phyloP scores from a whole-genome alignment of 2,329 filamentous ascomycete species.

The Chaetomiaceae sp. region DNA sequence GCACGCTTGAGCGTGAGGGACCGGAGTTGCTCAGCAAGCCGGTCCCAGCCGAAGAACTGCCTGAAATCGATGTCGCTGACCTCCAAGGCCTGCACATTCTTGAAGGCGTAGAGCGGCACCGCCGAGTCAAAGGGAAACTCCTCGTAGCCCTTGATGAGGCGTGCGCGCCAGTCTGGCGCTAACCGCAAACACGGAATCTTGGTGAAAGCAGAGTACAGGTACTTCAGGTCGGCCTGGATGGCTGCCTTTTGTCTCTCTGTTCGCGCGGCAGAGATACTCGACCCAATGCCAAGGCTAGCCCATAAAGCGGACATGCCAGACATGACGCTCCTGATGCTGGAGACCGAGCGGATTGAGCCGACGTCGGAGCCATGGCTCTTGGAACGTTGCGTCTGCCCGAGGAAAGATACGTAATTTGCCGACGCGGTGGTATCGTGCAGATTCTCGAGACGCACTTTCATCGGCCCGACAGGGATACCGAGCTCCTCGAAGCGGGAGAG shows the following conservation, averaged over 20 bases:
- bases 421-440: constrained; percentile 81
- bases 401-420: constrained; percentile 92
- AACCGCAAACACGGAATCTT: constrained; percentile 91
- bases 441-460: constrained; percentile 94
- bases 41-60: constrained; percentile 96
- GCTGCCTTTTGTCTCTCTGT: constrained; percentile 86
- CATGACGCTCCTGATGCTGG: constrained; percentile 95
- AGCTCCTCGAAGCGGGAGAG: constrained; percentile 93
- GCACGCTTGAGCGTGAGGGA: constrained; percentile 85
- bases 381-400: constrained; percentile 74
- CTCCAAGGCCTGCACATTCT: constrained; percentile 90
- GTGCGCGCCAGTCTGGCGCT: constrained; percentile 86
- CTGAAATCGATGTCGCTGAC: constrained; percentile 94
- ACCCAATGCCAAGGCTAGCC: constrained; percentile 78
- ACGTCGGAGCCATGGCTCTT: constrained; percentile 75
- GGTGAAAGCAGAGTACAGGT: constrained; percentile 95
- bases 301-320: constrained; percentile 92
- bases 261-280: constrained; percentile 72
- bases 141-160: constrained; percentile 86
- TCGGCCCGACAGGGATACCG: constrained; percentile 82
- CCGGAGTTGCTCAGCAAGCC: constrained; percentile 82
- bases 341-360: constrained; percentile 90
- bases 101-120: constrained; percentile 93
- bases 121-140: constrained; percentile 98
- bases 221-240: constrained; percentile 81